Base-by-base conservation (phyloP, 164 flowering plant species). In the Magnolia kwangsiensis region DNA sequence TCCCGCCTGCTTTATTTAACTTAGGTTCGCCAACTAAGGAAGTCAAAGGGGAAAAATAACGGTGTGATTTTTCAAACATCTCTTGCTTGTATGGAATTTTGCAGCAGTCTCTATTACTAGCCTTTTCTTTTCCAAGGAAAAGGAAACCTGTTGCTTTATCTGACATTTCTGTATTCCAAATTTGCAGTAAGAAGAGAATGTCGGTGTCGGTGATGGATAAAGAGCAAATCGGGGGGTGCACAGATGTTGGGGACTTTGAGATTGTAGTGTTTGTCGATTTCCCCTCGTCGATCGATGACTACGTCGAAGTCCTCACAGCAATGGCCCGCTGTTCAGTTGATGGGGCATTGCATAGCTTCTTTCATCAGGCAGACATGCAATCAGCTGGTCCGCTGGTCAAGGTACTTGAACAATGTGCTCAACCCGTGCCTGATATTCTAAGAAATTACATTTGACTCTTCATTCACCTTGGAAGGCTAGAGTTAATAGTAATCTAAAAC, bases 331-430 rank as follows among this genome's bases (percentile, higher is more conserved):
- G 70, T 69, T 74, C 84, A 16, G 80, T 83, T 8, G 55, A 81
- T 45, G 86, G 87, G 8, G 63, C 71, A 16, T 63, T 87, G 77
- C 85, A 85, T 29, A 82, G 81, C 82, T 74, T 81, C 65, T 66
- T 83, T 23, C 73, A 77, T n/a, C 27, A 71, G 49, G 87, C 77
- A 61, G 82, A 82, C 65, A 78, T 80, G 24, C 23, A 29, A 1
- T 78, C 82, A 7, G 87, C 85, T n/a, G 82, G 82, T 64, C 80
- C 82, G 11, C 67, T 87, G 80, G 78, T 84, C 19, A 78, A 82
- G 64, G 70, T 81, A 61, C 83, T 88, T 31, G 85, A 83, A 73
- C 77, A 85, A 71, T 85, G 87, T 85, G 83, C 79, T 51, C 89
- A 85, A 76, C 79, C 51, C 21, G 84, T 87, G 72, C 86, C 87